Percentiles rank a stretch among this genome's conserved stretches.
Evolutionary conservation across 2,329 filamentous ascomycete species (phyloP).

Genomic region (Xylaria sp.): DNA sequence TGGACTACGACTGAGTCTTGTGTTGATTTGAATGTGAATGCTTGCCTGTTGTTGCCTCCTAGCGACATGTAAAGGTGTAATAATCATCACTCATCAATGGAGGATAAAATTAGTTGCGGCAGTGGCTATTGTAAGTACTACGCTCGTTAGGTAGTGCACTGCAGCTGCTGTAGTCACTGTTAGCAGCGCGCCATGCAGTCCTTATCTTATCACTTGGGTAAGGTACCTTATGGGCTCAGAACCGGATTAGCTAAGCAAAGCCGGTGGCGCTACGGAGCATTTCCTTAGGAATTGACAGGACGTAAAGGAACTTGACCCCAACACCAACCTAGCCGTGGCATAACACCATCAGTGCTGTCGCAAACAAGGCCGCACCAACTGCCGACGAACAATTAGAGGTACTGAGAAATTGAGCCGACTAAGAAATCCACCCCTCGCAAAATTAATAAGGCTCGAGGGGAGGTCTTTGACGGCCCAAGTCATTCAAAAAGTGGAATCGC

Average conservation of each 20-base stretch:
- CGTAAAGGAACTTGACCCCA: conserved; percentile 45
- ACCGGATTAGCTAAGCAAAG: conserved; percentile 44
- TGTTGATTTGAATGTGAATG: not conserved
- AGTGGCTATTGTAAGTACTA: not conserved
- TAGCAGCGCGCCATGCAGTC: not conserved
- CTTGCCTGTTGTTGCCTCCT: no score
- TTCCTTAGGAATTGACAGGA: conserved; percentile 37
- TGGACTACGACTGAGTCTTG: conserved; percentile 7
- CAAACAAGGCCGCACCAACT: conserved; percentile 19
- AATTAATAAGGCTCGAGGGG: conserved; percentile 12
- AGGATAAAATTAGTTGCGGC: not conserved
- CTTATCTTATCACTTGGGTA: conserved; percentile 40
- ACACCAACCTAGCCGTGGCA: conserved; percentile 35
- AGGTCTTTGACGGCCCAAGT: conserved; percentile 23
- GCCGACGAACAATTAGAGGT: conserved; percentile 26
- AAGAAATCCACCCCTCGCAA: not conserved
- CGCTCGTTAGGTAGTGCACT: no score
- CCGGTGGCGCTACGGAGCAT: conserved; percentile 35
- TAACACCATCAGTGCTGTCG: conserved; percentile 21
- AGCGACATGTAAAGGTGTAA: not conserved
- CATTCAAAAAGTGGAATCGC: conserved; percentile 12
- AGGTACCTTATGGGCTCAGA: not conserved
- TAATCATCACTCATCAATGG: not conserved
- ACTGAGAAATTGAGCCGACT: conserved; percentile 19
- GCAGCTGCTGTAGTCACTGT: no score